These are phyloP conservation scores for Phytopythium kandeliae DNA, from an alignment of 352 stramenopile genomes.

Conservation along the genomic window DNA sequence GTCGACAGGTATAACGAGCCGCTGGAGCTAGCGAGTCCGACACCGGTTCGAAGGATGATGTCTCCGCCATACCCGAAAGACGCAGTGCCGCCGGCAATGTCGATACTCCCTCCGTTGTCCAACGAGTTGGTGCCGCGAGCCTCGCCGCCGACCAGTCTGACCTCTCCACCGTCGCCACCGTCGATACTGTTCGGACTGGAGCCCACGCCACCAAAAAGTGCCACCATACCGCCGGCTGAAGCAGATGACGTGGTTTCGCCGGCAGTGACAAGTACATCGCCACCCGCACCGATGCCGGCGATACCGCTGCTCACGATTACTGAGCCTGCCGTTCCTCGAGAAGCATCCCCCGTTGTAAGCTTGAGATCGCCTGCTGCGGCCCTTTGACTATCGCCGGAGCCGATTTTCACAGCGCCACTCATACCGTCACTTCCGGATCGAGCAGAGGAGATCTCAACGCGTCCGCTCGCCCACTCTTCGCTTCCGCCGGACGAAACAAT, in stretches of 20 bases:
- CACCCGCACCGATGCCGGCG: constrained; percentile 52
- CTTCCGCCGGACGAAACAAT: constrained; percentile 44
- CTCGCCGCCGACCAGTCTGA: constrained; percentile 82
- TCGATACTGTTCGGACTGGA: constrained; percentile 79
- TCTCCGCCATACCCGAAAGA: constrained; percentile 65
- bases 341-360: constrained; percentile 39
- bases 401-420: constrained; percentile 50
- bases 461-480: constrained; percentile 40
- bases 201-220: constrained; percentile 37
- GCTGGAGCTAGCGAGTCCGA: constrained; percentile 46
- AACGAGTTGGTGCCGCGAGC: constrained; percentile 79
- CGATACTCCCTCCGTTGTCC: constrained; percentile 87
- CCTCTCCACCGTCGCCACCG: constrained; percentile 86
- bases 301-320: constrained; percentile 51
- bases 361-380: constrained; percentile 31
- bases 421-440: constrained; percentile 41
- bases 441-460: constrained; percentile 42
- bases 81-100: constrained; percentile 61
- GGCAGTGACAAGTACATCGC: constrained; percentile 48
- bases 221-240: constrained; percentile 43
- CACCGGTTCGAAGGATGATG: constrained; percentile 36
- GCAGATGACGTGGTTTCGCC: constrained; percentile 52
- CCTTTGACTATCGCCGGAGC: constrained; percentile 33
- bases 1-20: constrained; percentile 44
- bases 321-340: constrained; percentile 50